phyloP scores from a whole-genome alignment of 345 rosid genomes.

The Eucalyptus tenuipes region DNA sequence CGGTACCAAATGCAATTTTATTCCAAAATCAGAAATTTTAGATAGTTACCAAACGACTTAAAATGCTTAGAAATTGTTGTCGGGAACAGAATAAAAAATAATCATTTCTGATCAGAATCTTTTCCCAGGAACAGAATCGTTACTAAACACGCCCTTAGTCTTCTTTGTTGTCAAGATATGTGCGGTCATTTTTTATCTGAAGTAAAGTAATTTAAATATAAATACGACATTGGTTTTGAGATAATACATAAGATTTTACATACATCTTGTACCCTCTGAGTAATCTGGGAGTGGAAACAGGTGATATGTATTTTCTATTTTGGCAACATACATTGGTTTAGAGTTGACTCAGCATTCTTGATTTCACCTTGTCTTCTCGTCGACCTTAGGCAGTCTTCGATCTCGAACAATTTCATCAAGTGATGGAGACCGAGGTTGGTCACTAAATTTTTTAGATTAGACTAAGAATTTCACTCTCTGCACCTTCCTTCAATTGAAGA shows the following conservation, averaged over 20 bases:
- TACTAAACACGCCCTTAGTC: too few species aligned
- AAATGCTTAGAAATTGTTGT: too few species aligned
- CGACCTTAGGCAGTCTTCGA: background rate
- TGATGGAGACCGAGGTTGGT: background rate
- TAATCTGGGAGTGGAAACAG: background rate
- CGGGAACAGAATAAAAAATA: too few species aligned
- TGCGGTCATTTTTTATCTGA: background rate
- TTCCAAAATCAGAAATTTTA: too few species aligned
- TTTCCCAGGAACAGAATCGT: too few species aligned
- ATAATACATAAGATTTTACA: background rate
- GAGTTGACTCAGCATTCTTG: background rate
- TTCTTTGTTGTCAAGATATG: background rate
- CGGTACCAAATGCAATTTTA: too few species aligned
- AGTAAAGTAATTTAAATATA: background rate
- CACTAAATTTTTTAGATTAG: background rate
- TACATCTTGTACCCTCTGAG: background rate
- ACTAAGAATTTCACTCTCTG: background rate
- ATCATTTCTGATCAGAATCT: too few species aligned
- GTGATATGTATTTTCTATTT: background rate
- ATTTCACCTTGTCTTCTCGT: background rate
- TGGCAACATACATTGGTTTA: background rate
- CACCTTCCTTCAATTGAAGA: background rate
- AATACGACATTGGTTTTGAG: background rate
- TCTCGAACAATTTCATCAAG: background rate
- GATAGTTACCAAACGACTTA: too few species aligned